A percentile compares a stretch with the other conserved stretches of the same genome.
These are phyloP conservation scores for Fusarium illudens DNA, from an alignment of 2,329 filamentous ascomycete genomes.

Conservation along the genomic window DNA sequence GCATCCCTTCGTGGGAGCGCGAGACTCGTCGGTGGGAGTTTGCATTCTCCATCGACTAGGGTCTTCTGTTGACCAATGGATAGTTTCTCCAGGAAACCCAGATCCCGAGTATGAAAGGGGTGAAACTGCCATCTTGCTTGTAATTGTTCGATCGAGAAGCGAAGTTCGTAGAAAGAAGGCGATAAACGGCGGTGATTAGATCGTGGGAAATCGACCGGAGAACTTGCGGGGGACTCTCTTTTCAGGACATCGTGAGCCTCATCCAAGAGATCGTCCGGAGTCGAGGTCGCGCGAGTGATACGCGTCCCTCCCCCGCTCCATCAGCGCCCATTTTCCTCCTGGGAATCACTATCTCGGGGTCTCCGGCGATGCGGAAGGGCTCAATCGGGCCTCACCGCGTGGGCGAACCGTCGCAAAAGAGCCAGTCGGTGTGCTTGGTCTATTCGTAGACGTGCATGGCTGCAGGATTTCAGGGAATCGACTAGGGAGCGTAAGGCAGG, in stretches of 20 bases:
- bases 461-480: not conserved
- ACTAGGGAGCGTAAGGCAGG: not conserved
- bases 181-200: not conserved
- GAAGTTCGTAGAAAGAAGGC: not conserved
- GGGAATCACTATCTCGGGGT: not conserved
- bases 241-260: not conserved
- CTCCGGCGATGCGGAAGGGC: not conserved
- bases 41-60: not conserved
- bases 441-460: not conserved
- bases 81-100: not conserved
- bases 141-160: not conserved
- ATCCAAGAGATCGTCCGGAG: not conserved
- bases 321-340: not conserved
- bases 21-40: not conserved
- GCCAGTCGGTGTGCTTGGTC: not conserved
- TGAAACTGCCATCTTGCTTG: not conserved
- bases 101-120: not conserved
- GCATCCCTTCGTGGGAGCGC: not conserved
- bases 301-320: not conserved
- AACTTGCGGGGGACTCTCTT: not conserved
- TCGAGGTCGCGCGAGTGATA: not conserved
- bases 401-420: not conserved
- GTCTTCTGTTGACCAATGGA: not conserved
- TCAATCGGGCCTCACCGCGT: not conserved
- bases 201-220: not conserved